These are phyloP conservation scores for Volvox africanus DNA, from an alignment of 139 green algal genomes.

Conservation along the genomic window DNA sequence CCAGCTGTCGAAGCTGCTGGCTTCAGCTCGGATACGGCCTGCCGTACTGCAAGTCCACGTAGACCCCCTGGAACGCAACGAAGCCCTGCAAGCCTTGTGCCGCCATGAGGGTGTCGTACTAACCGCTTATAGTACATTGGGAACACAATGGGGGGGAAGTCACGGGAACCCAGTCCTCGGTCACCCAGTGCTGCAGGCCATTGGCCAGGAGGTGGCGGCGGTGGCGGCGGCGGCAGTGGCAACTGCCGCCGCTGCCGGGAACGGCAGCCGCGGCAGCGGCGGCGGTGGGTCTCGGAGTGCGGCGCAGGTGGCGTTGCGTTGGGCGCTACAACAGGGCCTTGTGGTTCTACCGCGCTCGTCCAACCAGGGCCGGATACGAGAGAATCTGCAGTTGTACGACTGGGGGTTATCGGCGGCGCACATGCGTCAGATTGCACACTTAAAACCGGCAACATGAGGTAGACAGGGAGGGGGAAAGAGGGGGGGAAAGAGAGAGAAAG, in stretches of 20 bases:
- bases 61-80: slow-evolving; percentile 40
- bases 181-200: slow-evolving; percentile 50
- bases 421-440: slow-evolving; percentile 68
- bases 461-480: background rate
- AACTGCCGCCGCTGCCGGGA: too few species aligned
- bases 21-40: slow-evolving; percentile 68
- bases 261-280: background rate
- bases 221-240: background rate
- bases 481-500: background rate
- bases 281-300: background rate
- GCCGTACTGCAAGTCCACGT: slow-evolving; percentile 68
- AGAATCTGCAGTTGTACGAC: slow-evolving; percentile 68
- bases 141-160: slow-evolving; percentile 71
- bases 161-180: slow-evolving; percentile 41
- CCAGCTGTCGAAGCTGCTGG: slow-evolving; percentile 77
- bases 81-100: slow-evolving; percentile 63
- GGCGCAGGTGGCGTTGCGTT: slow-evolving; percentile 76
- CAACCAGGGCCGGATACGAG: slow-evolving; percentile 55
- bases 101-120: slow-evolving; percentile 66
- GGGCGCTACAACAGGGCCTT: slow-evolving; percentile 77
- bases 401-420: slow-evolving; percentile 67
- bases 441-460: slow-evolving; percentile 24
- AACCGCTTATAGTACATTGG: slow-evolving; percentile 79
- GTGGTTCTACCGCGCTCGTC: slow-evolving; percentile 67
- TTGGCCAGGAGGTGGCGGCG: background rate